A percentile compares a stretch with the other conserved stretches of the same genome.
Conservation (phyloP, 2,329 filamentous ascomycete species). For the Ophiostoma perfectum region DNA sequence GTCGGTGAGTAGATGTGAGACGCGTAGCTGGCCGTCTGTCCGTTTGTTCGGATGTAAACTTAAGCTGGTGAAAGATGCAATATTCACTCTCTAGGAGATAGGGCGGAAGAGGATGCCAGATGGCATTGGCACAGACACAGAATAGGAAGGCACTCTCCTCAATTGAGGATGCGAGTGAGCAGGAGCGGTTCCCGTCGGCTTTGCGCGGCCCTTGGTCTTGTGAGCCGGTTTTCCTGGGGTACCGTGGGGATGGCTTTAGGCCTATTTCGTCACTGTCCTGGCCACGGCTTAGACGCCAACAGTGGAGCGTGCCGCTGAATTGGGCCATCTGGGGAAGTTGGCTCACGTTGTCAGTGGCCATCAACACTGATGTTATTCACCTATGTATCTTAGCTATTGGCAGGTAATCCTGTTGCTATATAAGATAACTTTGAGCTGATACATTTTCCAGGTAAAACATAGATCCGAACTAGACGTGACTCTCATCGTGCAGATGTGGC, state of each 20-base stretch:
- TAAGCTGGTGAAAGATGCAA: too few relatives aligned
- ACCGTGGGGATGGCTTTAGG: constrained; percentile 9
- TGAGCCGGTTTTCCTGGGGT: constrained; percentile 4
- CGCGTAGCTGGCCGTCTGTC: too few relatives aligned
- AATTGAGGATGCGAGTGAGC: constrained; percentile 5
- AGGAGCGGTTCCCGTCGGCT: constrained; percentile 14
- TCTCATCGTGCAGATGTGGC: too few relatives aligned
- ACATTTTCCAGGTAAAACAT: too few relatives aligned
- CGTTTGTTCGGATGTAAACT: not conserved
- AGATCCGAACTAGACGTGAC: too few relatives aligned
- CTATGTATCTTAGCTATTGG: not conserved
- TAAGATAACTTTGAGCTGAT: too few relatives aligned
- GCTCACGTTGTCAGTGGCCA: not conserved
- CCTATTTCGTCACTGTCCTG: constrained; percentile 3
- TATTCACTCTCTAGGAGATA: not conserved
- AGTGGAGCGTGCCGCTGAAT: constrained; percentile 13
- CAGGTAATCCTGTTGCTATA: too few relatives aligned
- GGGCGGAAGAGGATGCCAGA: not conserved
- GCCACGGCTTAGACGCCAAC: not conserved
- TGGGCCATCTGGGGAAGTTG: not conserved
- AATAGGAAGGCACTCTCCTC: constrained; percentile 8
- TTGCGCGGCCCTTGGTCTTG: not conserved
- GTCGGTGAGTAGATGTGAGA: not conserved
- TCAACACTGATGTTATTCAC: not conserved
- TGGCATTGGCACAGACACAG: not conserved